Base-by-base conservation (phyloP, 768 basidiomycete species). In the Auricularia heimuer region DNA sequence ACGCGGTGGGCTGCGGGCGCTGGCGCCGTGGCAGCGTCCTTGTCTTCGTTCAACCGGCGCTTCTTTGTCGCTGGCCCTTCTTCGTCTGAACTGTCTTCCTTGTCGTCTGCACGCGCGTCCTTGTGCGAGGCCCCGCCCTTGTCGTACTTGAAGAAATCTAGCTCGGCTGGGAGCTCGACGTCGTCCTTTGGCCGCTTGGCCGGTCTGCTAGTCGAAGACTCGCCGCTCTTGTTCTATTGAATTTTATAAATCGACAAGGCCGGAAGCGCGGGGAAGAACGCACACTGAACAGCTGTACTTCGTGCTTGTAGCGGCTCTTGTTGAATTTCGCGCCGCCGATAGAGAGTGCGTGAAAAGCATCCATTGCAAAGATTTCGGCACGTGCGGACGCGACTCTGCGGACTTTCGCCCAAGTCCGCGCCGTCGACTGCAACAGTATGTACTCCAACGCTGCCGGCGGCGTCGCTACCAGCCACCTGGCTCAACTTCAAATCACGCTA, bases 91-190 rank as follows among this genome's bases (percentile, higher is more conserved):
- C 56, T 21, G 68, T 69, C 72, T 85, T 86, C 63, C 10, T 51
- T 51, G 18, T 60, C 56, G 29, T 24, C 64, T 14, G 56, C 35
- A 4, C 58, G 54, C 85, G 81, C 72, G 89, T 89, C 39, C 4
- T 67, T 35, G 1, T 71, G 74, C 7, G 29, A 29, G 29, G 77
- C 68, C 18, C 77, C 78, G 33, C 80, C 82, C 67, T 85, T 81
- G 2, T 89, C 86, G 67, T 92, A 93, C 70, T 89, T 93, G 78
- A 98, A 98, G 75, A 96, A 95, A 74, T 98, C 93, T 6, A 98
- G 81, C 70, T 90, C 91, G 1, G 79, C 69, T 1, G 90, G 94
- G 56, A 94, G 81, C 65, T 82, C 83, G 8, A 76, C 78, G n/a
- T 76, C 75, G n/a, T 71, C 70, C 1, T 33, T 44, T 18, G 56